Conservation (phyloP, 2,329 filamentous ascomycete genomes). For the Proliferodiscus dingleyae region DNA sequence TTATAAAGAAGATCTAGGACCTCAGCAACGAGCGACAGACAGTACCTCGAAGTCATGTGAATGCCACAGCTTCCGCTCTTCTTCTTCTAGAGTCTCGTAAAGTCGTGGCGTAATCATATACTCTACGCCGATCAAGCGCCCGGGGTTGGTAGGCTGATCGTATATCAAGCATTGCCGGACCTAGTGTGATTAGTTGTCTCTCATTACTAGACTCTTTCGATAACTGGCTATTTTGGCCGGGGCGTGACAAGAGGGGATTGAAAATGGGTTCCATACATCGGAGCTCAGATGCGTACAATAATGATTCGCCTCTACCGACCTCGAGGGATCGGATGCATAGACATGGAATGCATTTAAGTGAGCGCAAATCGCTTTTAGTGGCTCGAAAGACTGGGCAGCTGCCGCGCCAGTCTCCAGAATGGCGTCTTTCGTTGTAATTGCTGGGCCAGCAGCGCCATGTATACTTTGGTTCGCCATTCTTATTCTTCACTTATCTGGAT, state of each 20-base stretch:
- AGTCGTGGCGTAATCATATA: slow-evolving; percentile 64
- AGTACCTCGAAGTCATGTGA: slow-evolving; percentile 60
- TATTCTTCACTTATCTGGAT: not conserved
- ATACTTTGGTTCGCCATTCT: slow-evolving; percentile 15
- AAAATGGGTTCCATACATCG: slow-evolving; percentile 61
- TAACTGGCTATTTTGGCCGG: too few species aligned
- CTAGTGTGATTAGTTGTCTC: slow-evolving; percentile 35
- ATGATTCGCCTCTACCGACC: slow-evolving; percentile 73
- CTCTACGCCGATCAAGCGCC: slow-evolving; percentile 76
- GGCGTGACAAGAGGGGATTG: slow-evolving; percentile 55
- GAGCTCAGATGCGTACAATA: slow-evolving; percentile 73
- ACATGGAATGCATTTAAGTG: slow-evolving; percentile 81
- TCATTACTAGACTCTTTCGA: not conserved
- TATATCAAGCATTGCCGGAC: slow-evolving; percentile 83
- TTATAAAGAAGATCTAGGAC: not conserved
- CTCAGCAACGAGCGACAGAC: slow-evolving; percentile 30
- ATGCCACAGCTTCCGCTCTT: slow-evolving; percentile 77
- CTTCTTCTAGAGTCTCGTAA: slow-evolving; percentile 58
- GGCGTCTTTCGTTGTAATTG: slow-evolving; percentile 49
- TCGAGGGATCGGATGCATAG: slow-evolving; percentile 64
- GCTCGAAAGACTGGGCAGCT: slow-evolving; percentile 60
- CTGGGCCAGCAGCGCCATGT: slow-evolving; percentile 8
- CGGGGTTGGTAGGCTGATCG: slow-evolving; percentile 61
- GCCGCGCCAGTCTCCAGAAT: slow-evolving; percentile 58
- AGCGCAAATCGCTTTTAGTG: slow-evolving; percentile 70